Conservation (phyloP, 129 eudicot species). For the Pittosporum tobira region DNA sequence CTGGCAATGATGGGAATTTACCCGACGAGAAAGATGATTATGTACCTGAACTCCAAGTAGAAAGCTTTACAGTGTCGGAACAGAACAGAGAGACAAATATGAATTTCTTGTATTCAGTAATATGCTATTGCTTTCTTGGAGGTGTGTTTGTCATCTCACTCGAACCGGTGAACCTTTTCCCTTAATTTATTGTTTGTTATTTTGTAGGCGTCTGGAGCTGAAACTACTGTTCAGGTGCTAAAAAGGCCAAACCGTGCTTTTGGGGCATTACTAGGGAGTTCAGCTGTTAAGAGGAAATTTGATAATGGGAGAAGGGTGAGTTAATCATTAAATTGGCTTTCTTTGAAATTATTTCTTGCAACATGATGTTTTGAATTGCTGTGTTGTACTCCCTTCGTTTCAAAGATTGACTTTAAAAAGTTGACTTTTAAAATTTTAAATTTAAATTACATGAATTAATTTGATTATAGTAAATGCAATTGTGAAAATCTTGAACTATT, state of each 20-base stretch:
- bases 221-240: slow-evolving; percentile 60
- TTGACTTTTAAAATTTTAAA: no score
- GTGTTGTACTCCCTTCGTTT: no score
- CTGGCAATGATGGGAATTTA: neutral
- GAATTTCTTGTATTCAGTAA: neutral
- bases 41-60: slow-evolving; percentile 3
- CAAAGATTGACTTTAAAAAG: no score
- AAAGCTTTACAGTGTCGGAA: neutral
- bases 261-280: slow-evolving; percentile 74
- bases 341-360: neutral
- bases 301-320: slow-evolving; percentile 45
- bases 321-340: neutral
- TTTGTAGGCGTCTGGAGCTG: slow-evolving; percentile 53
- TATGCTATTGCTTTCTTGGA: neutral
- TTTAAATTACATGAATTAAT: no score
- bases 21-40: slow-evolving; percentile 1
- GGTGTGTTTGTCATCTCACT: neutral
- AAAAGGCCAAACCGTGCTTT: slow-evolving; percentile 84
- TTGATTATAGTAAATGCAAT: no score
- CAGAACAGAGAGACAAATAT: neutral
- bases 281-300: slow-evolving; percentile 63
- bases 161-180: slow-evolving; percentile 1
- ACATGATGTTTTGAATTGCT: neutral
- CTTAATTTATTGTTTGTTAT: neutral
- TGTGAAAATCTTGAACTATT: no score